Base-by-base conservation (phyloP, 1,139 yeast species). In the Lodderomyces elongisporus region DNA sequence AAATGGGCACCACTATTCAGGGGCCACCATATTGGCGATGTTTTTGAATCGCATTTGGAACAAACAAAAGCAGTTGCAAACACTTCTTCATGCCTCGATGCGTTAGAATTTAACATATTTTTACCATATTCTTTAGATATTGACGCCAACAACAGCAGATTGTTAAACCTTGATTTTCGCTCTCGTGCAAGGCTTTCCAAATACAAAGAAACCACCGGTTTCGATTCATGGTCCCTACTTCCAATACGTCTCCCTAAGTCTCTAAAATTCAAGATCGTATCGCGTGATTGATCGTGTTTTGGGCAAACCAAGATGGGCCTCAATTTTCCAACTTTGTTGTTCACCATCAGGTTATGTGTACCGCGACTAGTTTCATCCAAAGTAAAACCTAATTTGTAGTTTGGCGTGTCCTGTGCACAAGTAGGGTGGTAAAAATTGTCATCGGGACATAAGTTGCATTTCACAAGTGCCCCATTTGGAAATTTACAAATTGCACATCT, bases 401-500 rank as follows among this genome's bases (percentile, higher is more conserved):
- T 62, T 0, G 63, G 54, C 3, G 66, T 51, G 41, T 68, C 74
- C 41, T 71, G 74, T 3, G 85, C 88, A 61, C 95, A 85, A 0
- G 84, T 80, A 1, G 76, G 64, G 54, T 85, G 95, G 36, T 63
- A 63, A 4, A 47, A 40, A 3, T 50, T 49, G 4, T 38, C 35
- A 14, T 4, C 33, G 6, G 47, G 45, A 37, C 69, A 62, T 27
- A 52, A 27, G 20, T 52, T 59, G 45, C 70, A 64, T 10, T 41
- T 38, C 9, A 62, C 40, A 42, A 62, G 42, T 0, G 64, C 45
- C 0, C 70, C 70, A 37, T 54, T 59, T 10, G 38, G 38, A 2
- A 54, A 38, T 5, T 52, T 44, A 40, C 70, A 64, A 5, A 63
- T 58, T 2, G 58, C 60, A 42, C 60, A 52, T 15, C 37, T 37